A percentile compares a stretch with the other conserved stretches of the same genome.
phyloP scores from a whole-genome alignment of 176 grass and related monocot species.

The Oryza brachyantha region DNA sequence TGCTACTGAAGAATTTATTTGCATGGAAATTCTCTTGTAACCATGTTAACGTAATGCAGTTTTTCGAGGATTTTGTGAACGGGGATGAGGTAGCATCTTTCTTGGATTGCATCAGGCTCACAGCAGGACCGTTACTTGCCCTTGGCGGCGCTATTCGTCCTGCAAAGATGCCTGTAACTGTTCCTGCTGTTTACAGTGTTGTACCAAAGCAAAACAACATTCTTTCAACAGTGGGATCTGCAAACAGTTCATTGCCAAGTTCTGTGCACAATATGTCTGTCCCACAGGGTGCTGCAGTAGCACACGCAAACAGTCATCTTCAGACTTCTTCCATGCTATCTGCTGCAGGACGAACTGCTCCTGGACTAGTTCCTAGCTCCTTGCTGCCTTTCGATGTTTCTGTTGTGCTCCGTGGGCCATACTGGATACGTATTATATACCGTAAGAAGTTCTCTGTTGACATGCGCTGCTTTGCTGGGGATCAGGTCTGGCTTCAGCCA shows the following conservation, averaged over 20 bases:
- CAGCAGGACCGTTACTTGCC: slow-evolving; percentile 83
- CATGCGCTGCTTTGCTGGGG: slow-evolving; percentile 91
- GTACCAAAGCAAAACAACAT: slow-evolving; percentile 55
- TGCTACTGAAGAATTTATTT: neutral
- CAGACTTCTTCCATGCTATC: slow-evolving; percentile 59
- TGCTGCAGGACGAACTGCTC: slow-evolving; percentile 45
- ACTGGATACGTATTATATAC: slow-evolving; percentile 94
- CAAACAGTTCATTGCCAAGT: slow-evolving; percentile 51
- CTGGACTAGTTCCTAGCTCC: slow-evolving; percentile 72
- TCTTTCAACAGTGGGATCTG: slow-evolving; percentile 27
- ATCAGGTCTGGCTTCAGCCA: slow-evolving; percentile 97
- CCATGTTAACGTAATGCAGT: slow-evolving; percentile 51
- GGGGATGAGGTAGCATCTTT: slow-evolving; percentile 80
- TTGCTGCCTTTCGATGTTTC: slow-evolving; percentile 90
- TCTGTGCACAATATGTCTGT: slow-evolving; percentile 37
- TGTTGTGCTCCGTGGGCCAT: slow-evolving; percentile 80
- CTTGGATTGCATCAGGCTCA: slow-evolving; percentile 85
- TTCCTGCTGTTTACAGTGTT: slow-evolving; percentile 44
- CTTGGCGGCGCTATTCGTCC: slow-evolving; percentile 70
- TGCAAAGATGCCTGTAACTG: slow-evolving; percentile 65
- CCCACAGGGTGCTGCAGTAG: slow-evolving; percentile 23
- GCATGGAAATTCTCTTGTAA: slow-evolving; percentile 19
- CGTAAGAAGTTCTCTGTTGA: slow-evolving; percentile 92
- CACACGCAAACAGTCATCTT: slow-evolving; percentile 50
- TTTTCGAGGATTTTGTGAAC: slow-evolving; percentile 93